phyloP scores from a whole-genome alignment of 108 stramenopile species.

The Bacterosira constricta region DNA sequence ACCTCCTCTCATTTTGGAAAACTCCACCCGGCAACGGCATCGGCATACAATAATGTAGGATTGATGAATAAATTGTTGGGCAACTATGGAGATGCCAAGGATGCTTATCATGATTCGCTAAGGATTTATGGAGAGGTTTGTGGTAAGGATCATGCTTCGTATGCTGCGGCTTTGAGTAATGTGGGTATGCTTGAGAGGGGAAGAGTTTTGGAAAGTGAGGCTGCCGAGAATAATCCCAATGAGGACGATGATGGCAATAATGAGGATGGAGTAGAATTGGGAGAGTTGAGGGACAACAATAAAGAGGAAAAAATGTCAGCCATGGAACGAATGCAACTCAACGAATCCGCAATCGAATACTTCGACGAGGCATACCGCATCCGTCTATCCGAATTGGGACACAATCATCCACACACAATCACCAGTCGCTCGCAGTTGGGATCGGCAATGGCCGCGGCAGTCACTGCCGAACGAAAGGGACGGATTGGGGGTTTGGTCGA shows the following conservation, averaged over 20 bases:
- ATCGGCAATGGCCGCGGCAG: conserved; percentile 71
- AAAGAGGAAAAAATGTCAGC: conserved; percentile 37
- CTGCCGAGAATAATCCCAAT: conserved; percentile 27
- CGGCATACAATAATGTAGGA: conserved; percentile 82
- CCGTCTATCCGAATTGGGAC: conserved; percentile 70
- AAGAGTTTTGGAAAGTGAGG: conserved; percentile 65
- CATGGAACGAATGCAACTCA: conserved; percentile 71
- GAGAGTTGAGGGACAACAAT: neutral
- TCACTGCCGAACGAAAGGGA: conserved; percentile 40
- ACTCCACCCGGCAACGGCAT: conserved; percentile 83
- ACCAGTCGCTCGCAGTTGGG: conserved; percentile 68
- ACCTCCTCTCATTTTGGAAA: conserved; percentile 64
- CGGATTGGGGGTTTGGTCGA: conserved; percentile 44
- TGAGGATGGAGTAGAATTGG: neutral
- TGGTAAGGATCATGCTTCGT: conserved; percentile 81
- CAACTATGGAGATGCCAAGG: conserved; percentile 61
- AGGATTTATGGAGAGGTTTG: conserved; percentile 70
- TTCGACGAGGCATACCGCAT: conserved; percentile 80
- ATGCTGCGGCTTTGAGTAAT: conserved; percentile 83
- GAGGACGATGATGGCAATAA: neutral
- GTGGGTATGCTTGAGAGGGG: conserved; percentile 77
- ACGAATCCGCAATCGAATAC: conserved; percentile 76
- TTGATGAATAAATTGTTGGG: conserved; percentile 81
- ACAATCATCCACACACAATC: conserved; percentile 76
- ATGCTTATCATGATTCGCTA: conserved; percentile 62